Evolutionary conservation across 495 filamentous ascomycete genomes (phyloP), one percentile per base, ranked within the genome.

Genomic region (Penicillium turbatum): DNA sequence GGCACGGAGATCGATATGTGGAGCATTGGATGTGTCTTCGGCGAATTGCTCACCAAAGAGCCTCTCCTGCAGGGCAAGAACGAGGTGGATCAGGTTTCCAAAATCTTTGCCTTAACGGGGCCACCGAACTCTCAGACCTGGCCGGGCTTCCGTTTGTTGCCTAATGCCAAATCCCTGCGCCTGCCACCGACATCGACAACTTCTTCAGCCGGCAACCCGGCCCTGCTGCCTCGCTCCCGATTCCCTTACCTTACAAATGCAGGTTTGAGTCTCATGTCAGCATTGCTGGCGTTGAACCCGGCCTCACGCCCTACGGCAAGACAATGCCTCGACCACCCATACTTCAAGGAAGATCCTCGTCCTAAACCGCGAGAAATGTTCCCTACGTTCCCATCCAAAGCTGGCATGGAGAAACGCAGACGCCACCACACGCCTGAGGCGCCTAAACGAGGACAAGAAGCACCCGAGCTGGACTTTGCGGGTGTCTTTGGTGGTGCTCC

Each of bases 21-120:
- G 93, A 92, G 87, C 69, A 74, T 97, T 8, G 93, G 93, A 11
- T 98, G 93, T 73, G 93, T 98, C 63, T 96, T 98, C 67, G 93
- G 86, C 49, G 92, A 98, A 70, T 81, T 98, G 6, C 75, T 97
- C 4, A 84, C 80, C 44, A 90, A 89, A 52, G 85, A 91, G 53
- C 90, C 91, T 3, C 66, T 97, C 21, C 71, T 98, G 1, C 90
- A 93, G 68, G 93, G 93, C 32, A 91, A 89, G 67, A 96, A 93
- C 69, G 93, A 97, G 68, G 92, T 97, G 31, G 92, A 96, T 65
- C 84, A 96, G 62, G 69, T 89, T 3, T 80, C 81, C 12, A 82
- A 80, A 74, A 96, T 97, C 69, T 96, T 98, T 68, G 85, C 85
- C 46, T 81, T 97, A 51, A 91, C 88, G 55, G 93, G 93, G 19